Conservation (phyloP, 2,329 filamentous ascomycete genomes). For the Aspergillus versicolor region DNA sequence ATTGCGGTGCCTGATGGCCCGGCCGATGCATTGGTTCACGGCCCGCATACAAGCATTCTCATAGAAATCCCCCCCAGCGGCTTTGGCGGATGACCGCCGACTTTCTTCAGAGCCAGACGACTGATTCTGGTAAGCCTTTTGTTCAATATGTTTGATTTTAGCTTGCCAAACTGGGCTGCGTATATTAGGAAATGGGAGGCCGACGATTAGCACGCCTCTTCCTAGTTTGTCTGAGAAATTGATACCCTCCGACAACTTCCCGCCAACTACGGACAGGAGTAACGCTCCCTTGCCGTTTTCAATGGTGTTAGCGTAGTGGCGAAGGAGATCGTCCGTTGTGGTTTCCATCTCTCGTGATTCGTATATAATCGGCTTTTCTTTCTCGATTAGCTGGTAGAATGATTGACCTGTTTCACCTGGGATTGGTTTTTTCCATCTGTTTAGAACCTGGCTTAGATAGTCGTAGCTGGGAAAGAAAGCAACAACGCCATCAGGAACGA, state of each 20-base stretch:
- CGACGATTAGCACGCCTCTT: conserved; percentile 85
- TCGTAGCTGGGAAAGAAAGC: conserved; percentile 95
- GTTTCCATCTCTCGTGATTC: conserved; percentile 46
- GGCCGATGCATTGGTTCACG: conserved; percentile 93
- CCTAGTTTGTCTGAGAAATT: conserved; percentile 94
- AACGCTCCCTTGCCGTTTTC: conserved; percentile 66
- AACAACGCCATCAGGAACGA: conserved; percentile 85
- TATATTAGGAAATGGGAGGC: conserved; percentile 88
- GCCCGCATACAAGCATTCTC: conserved; percentile 96
- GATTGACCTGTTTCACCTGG: conserved; percentile 27
- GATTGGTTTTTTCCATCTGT: conserved; percentile 56
- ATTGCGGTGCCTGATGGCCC: conserved; percentile 80
- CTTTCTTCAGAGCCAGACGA: conserved; percentile 26
- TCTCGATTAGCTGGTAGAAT: conserved; percentile 31
- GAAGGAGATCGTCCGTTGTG: conserved; percentile 67
- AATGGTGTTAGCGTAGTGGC: conserved; percentile 70
- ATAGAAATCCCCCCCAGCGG: conserved; percentile 73
- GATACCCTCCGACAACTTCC: conserved; percentile 95
- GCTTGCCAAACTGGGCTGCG: conserved; percentile 90
- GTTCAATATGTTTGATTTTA: conserved; percentile 81
- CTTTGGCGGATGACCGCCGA: conserved; percentile 40
- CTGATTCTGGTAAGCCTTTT: conserved; percentile 45
- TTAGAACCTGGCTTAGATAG: conserved; percentile 75
- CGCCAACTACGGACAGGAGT: conserved; percentile 86
- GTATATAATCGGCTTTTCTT: conserved; percentile 52